phyloP scores from a whole-genome alignment of 768 basidiomycete genomes.

The Pulveroboletus sp. region DNA sequence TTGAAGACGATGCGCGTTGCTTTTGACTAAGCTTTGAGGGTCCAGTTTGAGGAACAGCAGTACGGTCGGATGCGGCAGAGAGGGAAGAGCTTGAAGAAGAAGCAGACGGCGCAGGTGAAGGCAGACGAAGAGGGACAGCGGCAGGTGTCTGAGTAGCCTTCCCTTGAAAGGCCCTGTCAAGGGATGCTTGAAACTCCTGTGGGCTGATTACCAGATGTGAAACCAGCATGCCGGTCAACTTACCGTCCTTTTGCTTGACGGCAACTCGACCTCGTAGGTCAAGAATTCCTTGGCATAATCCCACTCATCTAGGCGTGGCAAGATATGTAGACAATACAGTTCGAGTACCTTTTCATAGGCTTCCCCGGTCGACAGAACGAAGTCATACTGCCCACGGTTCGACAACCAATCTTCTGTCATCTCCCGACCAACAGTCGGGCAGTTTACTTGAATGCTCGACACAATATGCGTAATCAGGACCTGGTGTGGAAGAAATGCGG shows the following conservation, averaged over 20 bases:
- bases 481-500: conserved; percentile 62
- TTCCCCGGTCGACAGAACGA: conserved; percentile 34
- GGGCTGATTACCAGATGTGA: conserved; percentile 6
- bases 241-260: conserved; percentile 49
- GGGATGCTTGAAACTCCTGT: conserved; percentile 31
- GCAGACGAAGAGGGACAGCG: conserved; percentile 28
- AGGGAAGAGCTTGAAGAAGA: conserved; percentile 60
- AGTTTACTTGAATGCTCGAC: conserved; percentile 63
- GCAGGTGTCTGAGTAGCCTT: conserved; percentile 14
- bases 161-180: conserved; percentile 31
- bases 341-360: conserved; percentile 75
- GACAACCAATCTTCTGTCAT: conserved; percentile 81
- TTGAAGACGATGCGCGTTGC: conserved; percentile 19
- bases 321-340: conserved; percentile 66
- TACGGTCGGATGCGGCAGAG: conserved; percentile 70
- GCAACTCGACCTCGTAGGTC: conserved; percentile 64
- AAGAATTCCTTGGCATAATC: conserved; percentile 75
- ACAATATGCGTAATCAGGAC: conserved; percentile 68
- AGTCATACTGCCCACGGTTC: conserved; percentile 40
- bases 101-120: conserved; percentile 51
- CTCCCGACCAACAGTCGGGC: conserved; percentile 53
- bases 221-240: conserved; percentile 6
- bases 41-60: conserved; percentile 47
- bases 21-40: conserved; percentile 13
- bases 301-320: conserved; percentile 75